Conservation (phyloP, 2,329 filamentous ascomycete species). For the Fusarium temperatum region DNA sequence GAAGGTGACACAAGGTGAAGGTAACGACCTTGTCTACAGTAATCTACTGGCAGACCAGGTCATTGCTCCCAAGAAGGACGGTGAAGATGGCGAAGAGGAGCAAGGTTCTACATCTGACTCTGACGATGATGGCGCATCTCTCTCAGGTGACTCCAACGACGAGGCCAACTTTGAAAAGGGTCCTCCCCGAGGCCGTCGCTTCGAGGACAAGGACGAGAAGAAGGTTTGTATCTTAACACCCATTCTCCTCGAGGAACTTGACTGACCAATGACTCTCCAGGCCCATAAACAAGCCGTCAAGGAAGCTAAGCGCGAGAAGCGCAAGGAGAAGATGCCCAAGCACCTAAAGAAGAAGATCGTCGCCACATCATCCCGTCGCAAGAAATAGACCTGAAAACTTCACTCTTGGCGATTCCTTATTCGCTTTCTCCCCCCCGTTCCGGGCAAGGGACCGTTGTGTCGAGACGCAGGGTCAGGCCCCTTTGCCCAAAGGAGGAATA, state of each 20-base stretch:
- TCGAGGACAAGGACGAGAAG: slow-evolving; percentile 92
- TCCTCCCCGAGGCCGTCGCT: slow-evolving; percentile 80
- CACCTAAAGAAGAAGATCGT: slow-evolving; percentile 92
- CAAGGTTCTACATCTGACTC: slow-evolving; percentile 51
- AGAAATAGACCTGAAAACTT: slow-evolving; percentile 58
- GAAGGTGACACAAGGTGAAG: slow-evolving; percentile 76
- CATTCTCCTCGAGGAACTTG: not conserved
- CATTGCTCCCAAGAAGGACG: slow-evolving; percentile 50
- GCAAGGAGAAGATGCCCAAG: slow-evolving; percentile 96
- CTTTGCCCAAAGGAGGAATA: not conserved
- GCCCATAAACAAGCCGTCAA: slow-evolving; percentile 89
- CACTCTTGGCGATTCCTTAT: not conserved
- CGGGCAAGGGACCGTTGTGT: slow-evolving; percentile 6
- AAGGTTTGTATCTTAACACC: slow-evolving; percentile 59
- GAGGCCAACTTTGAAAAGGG: slow-evolving; percentile 71
- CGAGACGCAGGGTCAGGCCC: not conserved
- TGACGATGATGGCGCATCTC: slow-evolving; percentile 60
- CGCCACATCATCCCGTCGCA: slow-evolving; percentile 67
- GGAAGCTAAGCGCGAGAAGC: slow-evolving; percentile 92
- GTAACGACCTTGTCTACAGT: slow-evolving; percentile 82
- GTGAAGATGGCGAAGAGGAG: slow-evolving; percentile 50
- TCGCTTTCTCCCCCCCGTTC: not conserved
- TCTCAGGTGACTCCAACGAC: slow-evolving; percentile 55
- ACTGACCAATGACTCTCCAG: slow-evolving; percentile 46
- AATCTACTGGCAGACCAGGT: slow-evolving; percentile 81